Conservation (phyloP, 805 yeast species). For the Candida glaebosa region DNA sequence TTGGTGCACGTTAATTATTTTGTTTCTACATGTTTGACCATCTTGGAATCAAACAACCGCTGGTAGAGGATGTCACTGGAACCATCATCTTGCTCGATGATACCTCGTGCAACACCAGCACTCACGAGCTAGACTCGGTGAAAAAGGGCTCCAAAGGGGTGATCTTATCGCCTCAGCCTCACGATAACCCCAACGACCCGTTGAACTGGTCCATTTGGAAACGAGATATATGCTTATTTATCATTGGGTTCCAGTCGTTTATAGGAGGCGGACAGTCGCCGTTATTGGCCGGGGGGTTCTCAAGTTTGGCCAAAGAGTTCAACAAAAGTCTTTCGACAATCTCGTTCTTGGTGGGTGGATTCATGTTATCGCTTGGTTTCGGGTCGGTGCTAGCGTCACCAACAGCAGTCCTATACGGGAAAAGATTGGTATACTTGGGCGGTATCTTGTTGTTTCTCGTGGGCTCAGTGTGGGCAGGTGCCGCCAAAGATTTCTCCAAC, state of each 20-base stretch:
- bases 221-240: conserved; percentile 49
- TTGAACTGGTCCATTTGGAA: conserved; percentile 63
- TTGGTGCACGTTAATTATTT: too few relatives aligned
- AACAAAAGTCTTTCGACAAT: conserved; percentile 36
- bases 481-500: conserved; percentile 44
- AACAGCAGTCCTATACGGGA: conserved; percentile 54
- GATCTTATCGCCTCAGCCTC: conserved; percentile 59
- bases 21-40: background rate
- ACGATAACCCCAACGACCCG: conserved; percentile 61
- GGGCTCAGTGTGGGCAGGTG: conserved; percentile 55
- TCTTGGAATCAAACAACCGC: conserved; percentile 43
- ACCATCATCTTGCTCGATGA: conserved; percentile 41
- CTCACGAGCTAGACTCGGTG: conserved; percentile 15
- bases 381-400: conserved; percentile 59
- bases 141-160: conserved; percentile 49
- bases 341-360: conserved; percentile 55
- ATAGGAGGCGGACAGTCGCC: conserved; percentile 64
- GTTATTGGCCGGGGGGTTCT: conserved; percentile 55
- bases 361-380: conserved; percentile 56
- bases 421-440: conserved; percentile 49
- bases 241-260: conserved; percentile 55
- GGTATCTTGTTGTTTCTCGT: conserved; percentile 48
- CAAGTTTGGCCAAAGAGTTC: conserved; percentile 40
- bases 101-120: background rate
- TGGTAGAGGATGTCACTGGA: conserved; percentile 42